Evolutionary conservation across 257 asterid species (phyloP).

Genomic region (Solanum sitiens): DNA sequence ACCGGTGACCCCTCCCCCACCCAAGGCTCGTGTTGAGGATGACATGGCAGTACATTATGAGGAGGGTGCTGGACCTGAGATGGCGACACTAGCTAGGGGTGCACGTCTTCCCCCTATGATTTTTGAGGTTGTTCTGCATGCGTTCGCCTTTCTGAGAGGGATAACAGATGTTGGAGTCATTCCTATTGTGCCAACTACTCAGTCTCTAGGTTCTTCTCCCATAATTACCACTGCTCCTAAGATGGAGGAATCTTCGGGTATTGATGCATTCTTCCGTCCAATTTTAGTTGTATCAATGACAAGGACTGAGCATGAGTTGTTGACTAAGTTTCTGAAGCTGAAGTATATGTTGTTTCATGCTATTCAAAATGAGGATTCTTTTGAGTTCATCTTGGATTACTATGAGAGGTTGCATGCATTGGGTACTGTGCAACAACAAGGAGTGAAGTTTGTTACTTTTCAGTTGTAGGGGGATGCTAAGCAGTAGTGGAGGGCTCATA

Average conservation of each 20-base stretch:
- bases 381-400: not conserved
- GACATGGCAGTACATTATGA: not conserved
- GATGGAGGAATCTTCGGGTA: not conserved
- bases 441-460: no score
- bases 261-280: not conserved
- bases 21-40: not conserved
- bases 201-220: rapidly evolving
- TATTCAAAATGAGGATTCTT: not conserved
- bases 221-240: not conserved
- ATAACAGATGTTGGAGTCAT: no score
- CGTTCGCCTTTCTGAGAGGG: not conserved
- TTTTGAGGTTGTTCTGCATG: no score
- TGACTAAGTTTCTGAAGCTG: not conserved
- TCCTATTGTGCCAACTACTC: not conserved
- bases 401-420: not conserved
- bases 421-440: not conserved
- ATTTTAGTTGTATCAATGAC: not conserved
- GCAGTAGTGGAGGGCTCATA: not conserved
- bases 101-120: not conserved
- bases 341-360: not conserved
- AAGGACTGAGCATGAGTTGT: not conserved
- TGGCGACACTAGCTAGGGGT: not conserved
- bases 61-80: not conserved
- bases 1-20: not conserved
- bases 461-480: not conserved